Evolutionary conservation across 371 early-diverging fungal species (phyloP).

Genomic region (Syncephalastrum monosporum): DNA sequence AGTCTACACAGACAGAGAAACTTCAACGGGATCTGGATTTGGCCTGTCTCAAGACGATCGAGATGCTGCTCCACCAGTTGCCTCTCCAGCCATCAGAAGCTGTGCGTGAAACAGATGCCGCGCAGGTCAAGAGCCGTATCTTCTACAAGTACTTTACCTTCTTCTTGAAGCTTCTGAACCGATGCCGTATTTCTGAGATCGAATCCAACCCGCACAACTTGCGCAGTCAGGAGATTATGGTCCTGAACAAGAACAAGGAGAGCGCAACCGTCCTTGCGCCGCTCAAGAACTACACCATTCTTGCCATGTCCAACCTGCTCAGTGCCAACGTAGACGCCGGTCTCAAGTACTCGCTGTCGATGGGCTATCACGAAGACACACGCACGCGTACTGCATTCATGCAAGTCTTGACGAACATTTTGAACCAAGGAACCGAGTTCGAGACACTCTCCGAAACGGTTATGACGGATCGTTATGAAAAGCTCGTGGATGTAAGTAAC

Average conservation of each 20-base stretch:
- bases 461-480: conserved; percentile 72
- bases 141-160: conserved; percentile 89
- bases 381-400: conserved; percentile 88
- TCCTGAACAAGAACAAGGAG: conserved; percentile 52
- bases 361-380: conserved; percentile 92
- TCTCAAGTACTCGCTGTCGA: conserved; percentile 83
- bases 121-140: conserved; percentile 71
- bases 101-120: conserved; percentile 61
- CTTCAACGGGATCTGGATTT: conserved; percentile 79
- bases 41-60: conserved; percentile 83
- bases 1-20: conserved; percentile 53
- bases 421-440: conserved; percentile 86
- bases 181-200: conserved; percentile 68
- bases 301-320: conserved; percentile 85
- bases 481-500: conserved; percentile 65
- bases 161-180: conserved; percentile 83
- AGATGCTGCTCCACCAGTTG: conserved; percentile 74
- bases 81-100: conserved; percentile 81
- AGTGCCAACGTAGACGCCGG: conserved; percentile 91
- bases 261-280: conserved; percentile 61
- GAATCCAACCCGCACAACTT: conserved; percentile 12
- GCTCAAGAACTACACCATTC: conserved; percentile 81
- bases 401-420: conserved; percentile 88
- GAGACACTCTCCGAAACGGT: conserved; percentile 79
- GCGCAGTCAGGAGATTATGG: conserved; percentile 16